A percentile compares a stretch with the other conserved stretches of the same genome.
Conservation (phyloP, 805 yeast species). For the Maudiozyma saulgeensis region DNA sequence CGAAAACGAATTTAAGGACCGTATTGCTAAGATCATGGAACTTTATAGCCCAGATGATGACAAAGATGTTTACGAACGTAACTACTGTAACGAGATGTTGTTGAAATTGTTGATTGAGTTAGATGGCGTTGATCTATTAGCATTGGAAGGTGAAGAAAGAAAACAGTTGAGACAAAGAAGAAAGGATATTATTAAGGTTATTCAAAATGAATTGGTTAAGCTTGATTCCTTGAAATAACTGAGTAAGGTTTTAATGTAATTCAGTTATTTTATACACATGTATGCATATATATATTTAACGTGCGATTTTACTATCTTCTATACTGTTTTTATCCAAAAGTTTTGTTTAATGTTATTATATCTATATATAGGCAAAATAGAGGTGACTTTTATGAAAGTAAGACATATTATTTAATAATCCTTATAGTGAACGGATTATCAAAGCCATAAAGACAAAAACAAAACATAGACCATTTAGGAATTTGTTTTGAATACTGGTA, state of each 20-base stretch:
- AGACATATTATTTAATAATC: too few species aligned
- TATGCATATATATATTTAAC: too few species aligned
- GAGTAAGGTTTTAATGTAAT: not conserved
- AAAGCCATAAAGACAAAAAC: too few species aligned
- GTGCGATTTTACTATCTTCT: too few species aligned
- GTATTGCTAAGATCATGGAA: constrained; percentile 14
- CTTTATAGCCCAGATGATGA: constrained; percentile 18
- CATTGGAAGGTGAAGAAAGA: constrained; percentile 33
- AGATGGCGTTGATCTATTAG: constrained; percentile 47
- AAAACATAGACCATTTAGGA: too few species aligned
- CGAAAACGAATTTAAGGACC: constrained; percentile 19
- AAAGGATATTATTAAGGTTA: constrained; percentile 46
- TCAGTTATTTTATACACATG: not conserved
- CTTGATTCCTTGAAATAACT: constrained; percentile 34
- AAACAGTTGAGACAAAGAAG: constrained; percentile 46
- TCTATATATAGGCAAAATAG: too few species aligned
- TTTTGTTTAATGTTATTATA: too few species aligned
- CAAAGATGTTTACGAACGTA: constrained; percentile 36
- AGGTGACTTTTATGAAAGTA: too few species aligned
- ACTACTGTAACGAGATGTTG: constrained; percentile 57
- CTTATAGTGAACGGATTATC: too few species aligned
- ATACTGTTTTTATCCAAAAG: too few species aligned
- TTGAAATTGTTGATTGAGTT: constrained; percentile 56
- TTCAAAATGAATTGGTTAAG: constrained; percentile 50
- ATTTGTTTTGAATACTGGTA: too few species aligned